Percentiles rank a stretch among this genome's conserved stretches.
These are phyloP conservation scores for Pseudogymnoascus sp. DNA, from an alignment of 2,329 filamentous ascomycete species.

Conservation along the genomic window DNA sequence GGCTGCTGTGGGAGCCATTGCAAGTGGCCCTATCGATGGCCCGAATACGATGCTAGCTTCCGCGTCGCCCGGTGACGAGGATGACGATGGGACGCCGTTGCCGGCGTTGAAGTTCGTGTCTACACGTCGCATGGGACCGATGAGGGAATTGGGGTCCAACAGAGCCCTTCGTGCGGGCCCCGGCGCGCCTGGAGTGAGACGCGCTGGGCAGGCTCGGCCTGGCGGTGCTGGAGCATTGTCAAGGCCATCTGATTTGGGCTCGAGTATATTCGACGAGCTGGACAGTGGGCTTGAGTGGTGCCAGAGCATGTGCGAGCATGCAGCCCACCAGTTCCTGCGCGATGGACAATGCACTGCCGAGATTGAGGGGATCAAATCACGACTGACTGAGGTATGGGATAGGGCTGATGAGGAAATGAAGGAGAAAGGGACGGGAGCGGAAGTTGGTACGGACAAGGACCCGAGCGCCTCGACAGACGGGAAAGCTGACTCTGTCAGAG, in stretches of 20 bases:
- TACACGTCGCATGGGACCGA: conserved; percentile 32
- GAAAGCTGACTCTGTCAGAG: conserved; percentile 4
- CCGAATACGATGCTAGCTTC: not conserved
- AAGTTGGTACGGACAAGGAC: not conserved
- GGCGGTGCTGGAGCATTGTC: not conserved
- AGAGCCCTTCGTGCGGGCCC: not conserved
- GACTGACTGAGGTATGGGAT: conserved; percentile 54
- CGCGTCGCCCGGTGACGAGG: conserved; percentile 13
- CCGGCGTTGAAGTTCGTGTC: conserved; percentile 32
- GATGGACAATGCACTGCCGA: conserved; percentile 78
- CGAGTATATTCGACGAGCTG: conserved; percentile 59
- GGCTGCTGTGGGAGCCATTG: conserved; percentile 6
- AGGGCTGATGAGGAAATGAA: not conserved
- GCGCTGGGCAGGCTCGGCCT: not conserved
- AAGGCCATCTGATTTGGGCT: not conserved
- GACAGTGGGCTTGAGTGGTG: conserved; percentile 74
- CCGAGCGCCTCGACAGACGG: not conserved
- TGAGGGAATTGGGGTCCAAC: conserved; percentile 12
- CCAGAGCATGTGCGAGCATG: conserved; percentile 74
- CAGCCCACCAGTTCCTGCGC: conserved; percentile 81
- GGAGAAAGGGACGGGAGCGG: not conserved
- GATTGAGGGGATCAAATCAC: conserved; percentile 58
- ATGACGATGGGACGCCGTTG: conserved; percentile 22
- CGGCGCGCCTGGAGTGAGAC: not conserved
- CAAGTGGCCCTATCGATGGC: not conserved